phyloP scores from a whole-genome alignment of 78 protist genomes.

The Chrysochromulina tobinii region DNA sequence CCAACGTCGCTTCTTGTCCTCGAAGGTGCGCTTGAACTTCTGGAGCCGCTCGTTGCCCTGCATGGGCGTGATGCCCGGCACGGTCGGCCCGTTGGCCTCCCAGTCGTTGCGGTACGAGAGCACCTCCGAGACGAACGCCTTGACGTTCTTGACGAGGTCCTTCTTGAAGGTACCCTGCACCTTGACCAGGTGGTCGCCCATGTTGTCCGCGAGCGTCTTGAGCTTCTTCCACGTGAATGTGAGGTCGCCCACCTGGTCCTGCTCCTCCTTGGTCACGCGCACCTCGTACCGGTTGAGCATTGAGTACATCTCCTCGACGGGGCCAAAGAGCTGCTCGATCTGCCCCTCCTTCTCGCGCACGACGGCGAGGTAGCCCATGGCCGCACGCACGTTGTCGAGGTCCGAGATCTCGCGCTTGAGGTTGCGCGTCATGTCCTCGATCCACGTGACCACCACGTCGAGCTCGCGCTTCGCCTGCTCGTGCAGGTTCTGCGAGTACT shows the following conservation, averaged over 20 bases:
- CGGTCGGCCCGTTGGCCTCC: slow-evolving; percentile 77
- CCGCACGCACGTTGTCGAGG: slow-evolving; percentile 39
- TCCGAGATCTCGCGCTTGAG: slow-evolving; percentile 44
- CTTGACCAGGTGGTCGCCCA: slow-evolving; percentile 32
- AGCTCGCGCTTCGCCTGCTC: slow-evolving; percentile 47
- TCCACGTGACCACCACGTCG: neutral
- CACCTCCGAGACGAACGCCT: slow-evolving; percentile 49
- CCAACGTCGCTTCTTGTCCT: slow-evolving; percentile 69
- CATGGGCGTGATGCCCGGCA: slow-evolving; percentile 60
- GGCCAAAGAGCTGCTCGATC: slow-evolving; percentile 55
- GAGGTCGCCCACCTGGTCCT: slow-evolving; percentile 63
- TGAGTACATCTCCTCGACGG: slow-evolving; percentile 71
- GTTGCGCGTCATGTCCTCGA: slow-evolving; percentile 30
- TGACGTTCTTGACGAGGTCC: slow-evolving; percentile 39
- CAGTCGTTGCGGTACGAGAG: slow-evolving; percentile 48
- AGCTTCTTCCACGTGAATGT: slow-evolving; percentile 63
- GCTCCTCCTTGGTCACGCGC: slow-evolving; percentile 63
- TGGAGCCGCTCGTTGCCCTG: slow-evolving; percentile 76
- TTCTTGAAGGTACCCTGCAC: slow-evolving; percentile 28
- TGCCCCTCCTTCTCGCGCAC: slow-evolving; percentile 60
- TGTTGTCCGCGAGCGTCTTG: neutral
- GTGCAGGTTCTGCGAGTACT: slow-evolving; percentile 63
- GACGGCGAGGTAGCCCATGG: slow-evolving; percentile 54
- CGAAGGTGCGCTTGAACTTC: slow-evolving; percentile 70
- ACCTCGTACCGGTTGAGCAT: slow-evolving; percentile 56